Base-by-base conservation (phyloP, 345 rosid genomes). In the Boechera divaricarpa region DNA sequence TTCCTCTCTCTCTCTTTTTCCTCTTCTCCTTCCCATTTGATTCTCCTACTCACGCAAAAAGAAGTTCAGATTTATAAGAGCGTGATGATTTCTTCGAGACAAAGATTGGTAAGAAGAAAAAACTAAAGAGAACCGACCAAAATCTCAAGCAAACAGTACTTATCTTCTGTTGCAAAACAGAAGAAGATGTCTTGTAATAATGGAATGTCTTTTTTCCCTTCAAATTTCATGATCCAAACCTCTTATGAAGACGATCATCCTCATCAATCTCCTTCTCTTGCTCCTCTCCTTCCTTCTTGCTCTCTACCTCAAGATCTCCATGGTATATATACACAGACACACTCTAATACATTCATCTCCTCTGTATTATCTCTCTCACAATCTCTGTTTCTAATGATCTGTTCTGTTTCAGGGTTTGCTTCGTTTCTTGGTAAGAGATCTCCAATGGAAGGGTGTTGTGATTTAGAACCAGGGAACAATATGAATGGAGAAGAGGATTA, bases 161-260 rank as follows among this genome's bases (percentile, higher is more conserved):
- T 70, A 29, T 55, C 51, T 60, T 67, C 72, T 64, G 70, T 52
- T 69, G 26, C 45, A 61, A 44, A 70, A 70, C 69, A 78, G 64
- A 56, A 79, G 71, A 62, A 75, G 78, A 90, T 91, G 92, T 75
- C 88, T 80, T 86, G 91, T 89, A 87, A 88, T 85, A 87, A 91
- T 83, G 96, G 88, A 82, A 91, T 95, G 97, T 89, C 91, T 59
- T 95, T 92, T 80, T 91, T 89, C 77, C 89, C 88, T 41, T 63
- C 93, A 82, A 92, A 87, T 85, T 91, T 92, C 91, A 85, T 95
- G 89, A 87, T 92, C 48, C 98, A 89, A 79, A 80, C 79, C 47
- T 80, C 89, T 79, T 91, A 89, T 61, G 90, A 90, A 77, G 88
- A 87, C 10, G 87, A 86, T 54, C 88, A 81, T 56, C 88, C 83